A percentile compares a stretch with the other conserved stretches of the same genome.
Conservation (phyloP, 2,329 filamentous ascomycete species). For the Penicillium sclerotigenum region DNA sequence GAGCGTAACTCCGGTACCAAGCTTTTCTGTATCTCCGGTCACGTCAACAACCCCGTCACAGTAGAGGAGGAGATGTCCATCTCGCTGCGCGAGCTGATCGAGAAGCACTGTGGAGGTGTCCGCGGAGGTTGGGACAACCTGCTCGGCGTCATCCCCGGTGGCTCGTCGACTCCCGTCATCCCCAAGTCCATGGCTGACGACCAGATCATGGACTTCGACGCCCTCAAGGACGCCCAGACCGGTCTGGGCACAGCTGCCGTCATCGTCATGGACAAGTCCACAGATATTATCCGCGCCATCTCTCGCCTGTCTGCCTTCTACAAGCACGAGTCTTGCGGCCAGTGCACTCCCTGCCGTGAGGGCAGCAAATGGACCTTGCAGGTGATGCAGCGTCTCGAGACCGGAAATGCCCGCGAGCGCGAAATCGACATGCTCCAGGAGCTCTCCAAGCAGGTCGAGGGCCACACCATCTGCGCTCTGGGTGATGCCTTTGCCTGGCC, state of each 20-base stretch:
- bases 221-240: constrained; percentile 94
- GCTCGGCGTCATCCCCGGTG: constrained; percentile 89
- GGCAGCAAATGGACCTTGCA: constrained; percentile 99
- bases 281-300: constrained; percentile 93
- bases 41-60: constrained; percentile 97
- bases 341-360: constrained; percentile 99
- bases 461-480: constrained; percentile 96
- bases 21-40: constrained; percentile 95
- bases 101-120: constrained; percentile 97
- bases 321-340: constrained; percentile 95
- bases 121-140: constrained; percentile 97
- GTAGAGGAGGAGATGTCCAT: constrained; percentile 99
- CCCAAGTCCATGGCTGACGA: constrained; percentile 88
- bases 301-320: constrained; percentile 93
- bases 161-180: constrained; percentile 92
- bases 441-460: constrained; percentile 98
- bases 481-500: constrained; percentile 99
- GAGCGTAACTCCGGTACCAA: constrained; percentile 97
- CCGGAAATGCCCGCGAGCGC: constrained; percentile 78
- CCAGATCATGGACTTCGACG: constrained; percentile 98
- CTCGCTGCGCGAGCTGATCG: constrained; percentile 89
- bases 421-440: constrained; percentile 99
- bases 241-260: constrained; percentile 96
- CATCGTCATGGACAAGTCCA: constrained; percentile 98
- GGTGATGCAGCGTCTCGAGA: constrained; percentile 96